These are phyloP conservation scores for Fusarium xyrophilum DNA, from an alignment of 2,329 filamentous ascomycete genomes.

Conservation along the genomic window DNA sequence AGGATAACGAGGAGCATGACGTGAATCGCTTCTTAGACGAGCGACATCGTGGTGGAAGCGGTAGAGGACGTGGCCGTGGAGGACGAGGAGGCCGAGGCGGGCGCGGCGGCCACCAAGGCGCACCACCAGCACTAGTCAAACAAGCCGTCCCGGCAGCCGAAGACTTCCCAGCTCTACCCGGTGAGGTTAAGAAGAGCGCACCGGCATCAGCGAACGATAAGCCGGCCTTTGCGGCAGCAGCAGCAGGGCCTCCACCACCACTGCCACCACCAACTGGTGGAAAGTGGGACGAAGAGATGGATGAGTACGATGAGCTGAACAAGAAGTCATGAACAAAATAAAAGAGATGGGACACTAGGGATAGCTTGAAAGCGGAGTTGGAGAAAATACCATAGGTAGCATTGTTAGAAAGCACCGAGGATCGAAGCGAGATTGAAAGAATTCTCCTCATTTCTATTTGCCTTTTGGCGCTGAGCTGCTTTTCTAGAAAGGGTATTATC, in stretches of 20 bases:
- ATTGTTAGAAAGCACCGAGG: conserved; percentile 33
- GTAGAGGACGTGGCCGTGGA: conserved; percentile 47
- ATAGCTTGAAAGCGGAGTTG: conserved; percentile 3
- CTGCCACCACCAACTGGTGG: conserved; percentile 46
- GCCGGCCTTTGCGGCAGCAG: conserved; percentile 44
- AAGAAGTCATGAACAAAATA: conserved; percentile 29
- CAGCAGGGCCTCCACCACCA: conserved; percentile 37
- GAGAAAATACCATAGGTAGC: conserved; percentile 36
- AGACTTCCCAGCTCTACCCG: conserved; percentile 49
- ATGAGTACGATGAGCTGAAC: conserved; percentile 54
- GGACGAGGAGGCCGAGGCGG: conserved; percentile 46
- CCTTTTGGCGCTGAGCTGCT: conserved; percentile 8
- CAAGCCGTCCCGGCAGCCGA: conserved; percentile 42
- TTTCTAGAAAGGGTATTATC: conserved; percentile 40
- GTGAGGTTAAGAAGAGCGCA: conserved; percentile 38
- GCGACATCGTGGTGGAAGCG: conserved; percentile 43
- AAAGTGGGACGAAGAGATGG: conserved; percentile 67
- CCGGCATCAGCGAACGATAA: conserved; percentile 21
- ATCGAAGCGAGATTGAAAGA: conserved; percentile 36
- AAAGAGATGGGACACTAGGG: conserved; percentile 1
- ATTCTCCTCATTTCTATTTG: conserved; percentile 4
- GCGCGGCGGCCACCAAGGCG: conserved; percentile 38
- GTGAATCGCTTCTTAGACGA: conserved; percentile 50
- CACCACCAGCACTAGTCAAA: conserved; percentile 28
- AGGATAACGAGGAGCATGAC: conserved; percentile 45